These are phyloP conservation scores for Spizellomyces punctatus DNA, from an alignment of 192 early-diverging fungal genomes.

Conservation along the genomic window DNA sequence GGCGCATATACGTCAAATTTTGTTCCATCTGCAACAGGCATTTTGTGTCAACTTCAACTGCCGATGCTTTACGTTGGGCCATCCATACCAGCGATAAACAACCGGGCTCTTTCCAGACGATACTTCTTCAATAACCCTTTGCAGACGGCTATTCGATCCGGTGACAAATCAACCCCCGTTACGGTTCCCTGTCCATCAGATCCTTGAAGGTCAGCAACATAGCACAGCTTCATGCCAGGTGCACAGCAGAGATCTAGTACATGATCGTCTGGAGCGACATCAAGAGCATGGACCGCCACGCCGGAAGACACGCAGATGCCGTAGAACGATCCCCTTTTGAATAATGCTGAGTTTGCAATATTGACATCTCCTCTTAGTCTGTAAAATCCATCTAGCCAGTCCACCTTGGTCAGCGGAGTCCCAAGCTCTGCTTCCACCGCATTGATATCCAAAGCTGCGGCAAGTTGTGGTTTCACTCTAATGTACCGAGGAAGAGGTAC, in stretches of 20 bases:
- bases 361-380: slow-evolving; percentile 39
- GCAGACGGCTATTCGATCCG: slow-evolving; percentile 74
- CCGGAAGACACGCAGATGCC: slow-evolving; percentile 88
- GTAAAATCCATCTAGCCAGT: slow-evolving; percentile 58
- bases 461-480: slow-evolving; percentile 57
- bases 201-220: slow-evolving; percentile 70
- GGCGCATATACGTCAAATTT: slow-evolving; percentile 75
- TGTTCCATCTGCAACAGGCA: slow-evolving; percentile 68
- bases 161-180: slow-evolving; percentile 88
- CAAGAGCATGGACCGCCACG: slow-evolving; percentile 78
- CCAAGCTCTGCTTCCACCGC: slow-evolving; percentile 53
- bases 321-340: slow-evolving; percentile 50
- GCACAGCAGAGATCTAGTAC: slow-evolving; percentile 90
- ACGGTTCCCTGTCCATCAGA: slow-evolving; percentile 62
- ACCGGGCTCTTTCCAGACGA: slow-evolving; percentile 53
- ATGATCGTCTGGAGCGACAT: slow-evolving; percentile 73
- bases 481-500: slow-evolving; percentile 72
- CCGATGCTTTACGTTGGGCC: no score
- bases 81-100: slow-evolving; percentile 61
- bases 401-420: slow-evolving; percentile 49
- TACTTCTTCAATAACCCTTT: slow-evolving; percentile 75
- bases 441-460: slow-evolving; percentile 42
- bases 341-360: slow-evolving; percentile 55
- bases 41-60: no score
- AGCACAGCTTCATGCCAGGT: slow-evolving; percentile 86